Conservation (phyloP, 176 grass and related monocot genomes). For the Bothriochloa decipiens region DNA sequence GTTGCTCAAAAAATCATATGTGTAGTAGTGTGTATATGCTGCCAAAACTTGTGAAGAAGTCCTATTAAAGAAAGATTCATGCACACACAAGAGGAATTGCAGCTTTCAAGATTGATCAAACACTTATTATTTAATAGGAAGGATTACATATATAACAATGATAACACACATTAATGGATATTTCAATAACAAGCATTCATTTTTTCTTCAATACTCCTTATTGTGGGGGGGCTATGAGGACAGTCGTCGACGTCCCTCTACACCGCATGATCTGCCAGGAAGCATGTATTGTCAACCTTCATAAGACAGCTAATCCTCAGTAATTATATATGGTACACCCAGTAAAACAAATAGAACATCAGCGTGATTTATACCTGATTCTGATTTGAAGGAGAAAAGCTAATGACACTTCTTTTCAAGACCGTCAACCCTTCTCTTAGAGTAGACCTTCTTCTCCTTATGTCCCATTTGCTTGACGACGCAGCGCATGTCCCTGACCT, state of each 20-base stretch:
- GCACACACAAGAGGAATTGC: background rate
- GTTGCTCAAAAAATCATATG: too few species aligned
- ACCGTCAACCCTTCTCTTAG: background rate
- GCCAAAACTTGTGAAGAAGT: too few species aligned
- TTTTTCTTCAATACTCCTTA: background rate
- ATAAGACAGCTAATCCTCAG: background rate
- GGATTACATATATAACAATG: background rate
- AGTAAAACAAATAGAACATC: background rate
- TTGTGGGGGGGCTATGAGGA: background rate
- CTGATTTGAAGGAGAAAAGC: background rate
- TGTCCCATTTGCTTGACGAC: background rate
- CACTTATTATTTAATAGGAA: background rate
- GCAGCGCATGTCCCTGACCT: background rate
- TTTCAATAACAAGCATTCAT: background rate
- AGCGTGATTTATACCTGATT: background rate
- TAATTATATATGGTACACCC: background rate
- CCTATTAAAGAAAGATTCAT: too few species aligned
- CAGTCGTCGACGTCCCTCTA: background rate
- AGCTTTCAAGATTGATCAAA: background rate
- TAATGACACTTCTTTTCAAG: background rate
- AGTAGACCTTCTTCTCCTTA: background rate
- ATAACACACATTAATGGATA: background rate
- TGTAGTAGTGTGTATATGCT: too few species aligned
- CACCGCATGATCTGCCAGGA: background rate
- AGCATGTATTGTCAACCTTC: background rate